These are phyloP conservation scores for Chytriomyces sp. DNA, from an alignment of 192 early-diverging fungal species.

Conservation along the genomic window DNA sequence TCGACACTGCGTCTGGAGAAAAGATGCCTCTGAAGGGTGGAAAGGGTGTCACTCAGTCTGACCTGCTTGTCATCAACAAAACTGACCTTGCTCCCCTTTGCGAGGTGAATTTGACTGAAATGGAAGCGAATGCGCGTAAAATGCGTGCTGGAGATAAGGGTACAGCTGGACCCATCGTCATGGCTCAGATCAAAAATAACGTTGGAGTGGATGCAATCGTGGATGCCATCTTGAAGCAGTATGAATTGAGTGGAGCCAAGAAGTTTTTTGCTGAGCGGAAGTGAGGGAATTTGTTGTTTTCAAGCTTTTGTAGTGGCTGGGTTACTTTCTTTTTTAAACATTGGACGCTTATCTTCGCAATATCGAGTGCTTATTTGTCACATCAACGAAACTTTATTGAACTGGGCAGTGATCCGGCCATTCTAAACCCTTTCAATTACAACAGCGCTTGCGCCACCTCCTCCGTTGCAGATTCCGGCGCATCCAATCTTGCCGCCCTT, in stretches of 20 bases:
- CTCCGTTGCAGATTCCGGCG: constrained; percentile 97
- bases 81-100: constrained; percentile 92
- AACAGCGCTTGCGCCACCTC: constrained; percentile 89
- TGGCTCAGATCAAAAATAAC: constrained; percentile 91
- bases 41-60: constrained; percentile 95
- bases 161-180: constrained; percentile 78
- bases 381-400: too few relatives aligned
- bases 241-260: constrained; percentile 41
- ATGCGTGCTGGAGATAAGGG: constrained; percentile 64
- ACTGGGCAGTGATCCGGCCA: too few relatives aligned
- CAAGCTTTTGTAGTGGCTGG: too few relatives aligned
- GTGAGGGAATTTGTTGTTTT: too few relatives aligned
- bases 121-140: constrained; percentile 84
- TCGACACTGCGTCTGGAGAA: constrained; percentile 95
- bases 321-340: too few relatives aligned
- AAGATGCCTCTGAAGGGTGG: constrained; percentile 97
- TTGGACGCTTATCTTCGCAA: too few relatives aligned
- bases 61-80: constrained; percentile 96
- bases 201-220: constrained; percentile 85
- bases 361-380: too few relatives aligned
- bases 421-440: constrained; percentile 66
- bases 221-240: constrained; percentile 67
- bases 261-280: constrained; percentile 9
- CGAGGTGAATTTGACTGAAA: constrained; percentile 86
- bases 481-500: constrained; percentile 76